Percentiles rank a stretch among this genome's conserved stretches.
Conservation (phyloP, 192 early-diverging fungal species). For the Coemansia sp. region DNA sequence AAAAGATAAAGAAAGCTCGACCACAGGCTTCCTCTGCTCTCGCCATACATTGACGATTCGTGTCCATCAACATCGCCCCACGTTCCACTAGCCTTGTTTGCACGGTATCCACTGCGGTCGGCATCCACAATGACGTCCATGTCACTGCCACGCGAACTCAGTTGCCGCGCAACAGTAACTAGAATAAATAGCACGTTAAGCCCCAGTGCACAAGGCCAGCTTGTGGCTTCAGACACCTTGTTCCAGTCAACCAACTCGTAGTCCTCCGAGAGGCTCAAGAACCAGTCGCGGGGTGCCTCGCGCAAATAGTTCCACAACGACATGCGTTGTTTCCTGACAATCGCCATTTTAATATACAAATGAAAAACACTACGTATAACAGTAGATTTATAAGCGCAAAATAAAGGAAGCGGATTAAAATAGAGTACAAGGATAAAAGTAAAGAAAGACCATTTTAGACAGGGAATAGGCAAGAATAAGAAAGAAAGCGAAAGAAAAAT, state of each 20-base stretch:
- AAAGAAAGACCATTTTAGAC: too few relatives aligned
- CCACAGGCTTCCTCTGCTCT: conserved; percentile 10
- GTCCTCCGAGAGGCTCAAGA: conserved; percentile 44
- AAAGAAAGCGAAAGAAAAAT: neutral
- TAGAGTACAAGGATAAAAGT: neutral
- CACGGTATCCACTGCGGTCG: conserved; percentile 13
- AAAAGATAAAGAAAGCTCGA: conserved; percentile 21
- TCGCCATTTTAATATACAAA: conserved; percentile 23
- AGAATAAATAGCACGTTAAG: conserved; percentile 44
- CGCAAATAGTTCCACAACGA: conserved; percentile 43
- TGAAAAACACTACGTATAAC: neutral
- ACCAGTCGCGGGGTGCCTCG: conserved; percentile 50
- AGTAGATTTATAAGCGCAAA: neutral
- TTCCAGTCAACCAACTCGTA: conserved; percentile 56
- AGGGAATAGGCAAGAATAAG: neutral
- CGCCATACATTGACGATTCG: neutral
- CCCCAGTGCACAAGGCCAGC: conserved; percentile 49
- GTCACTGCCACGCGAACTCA: conserved; percentile 13
- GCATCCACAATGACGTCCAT: conserved; percentile 26
- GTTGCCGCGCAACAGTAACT: conserved; percentile 26
- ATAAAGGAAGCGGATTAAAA: neutral
- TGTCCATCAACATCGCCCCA: conserved; percentile 13
- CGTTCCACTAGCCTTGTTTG: conserved; percentile 4
- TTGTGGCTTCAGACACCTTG: conserved; percentile 42
- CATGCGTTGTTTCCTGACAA: conserved; percentile 27